A percentile compares a stretch with the other conserved stretches of the same genome.
Conservation (phyloP, 2,329 filamentous ascomycete genomes). For the Pyrenochaeta sp. region DNA sequence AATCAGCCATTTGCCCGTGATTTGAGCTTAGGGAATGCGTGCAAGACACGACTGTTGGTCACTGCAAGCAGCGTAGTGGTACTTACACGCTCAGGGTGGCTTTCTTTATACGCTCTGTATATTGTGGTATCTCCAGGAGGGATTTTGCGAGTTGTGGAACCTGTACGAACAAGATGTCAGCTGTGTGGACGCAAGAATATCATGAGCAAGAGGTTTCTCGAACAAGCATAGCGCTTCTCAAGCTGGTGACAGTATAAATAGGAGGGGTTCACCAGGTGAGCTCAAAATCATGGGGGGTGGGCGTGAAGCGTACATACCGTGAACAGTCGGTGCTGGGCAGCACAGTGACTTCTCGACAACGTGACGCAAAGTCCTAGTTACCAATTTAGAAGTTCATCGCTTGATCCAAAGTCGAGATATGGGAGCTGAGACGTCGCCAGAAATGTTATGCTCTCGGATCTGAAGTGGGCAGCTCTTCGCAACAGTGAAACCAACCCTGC, state of each 20-base stretch:
- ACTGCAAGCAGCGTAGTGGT: background rate
- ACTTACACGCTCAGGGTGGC: conserved; percentile 21
- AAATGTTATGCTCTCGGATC: conserved; percentile 11
- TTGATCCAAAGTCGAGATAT: conserved; percentile 3
- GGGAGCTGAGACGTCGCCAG: background rate
- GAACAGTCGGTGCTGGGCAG: conserved; percentile 22
- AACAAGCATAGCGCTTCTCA: background rate
- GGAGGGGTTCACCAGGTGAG: background rate
- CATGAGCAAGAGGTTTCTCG: conserved; percentile 2
- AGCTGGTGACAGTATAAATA: background rate
- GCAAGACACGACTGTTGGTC: conserved; percentile 3
- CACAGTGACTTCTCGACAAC: conserved; percentile 30
- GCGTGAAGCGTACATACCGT: conserved; percentile 31
- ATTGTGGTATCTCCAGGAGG: background rate
- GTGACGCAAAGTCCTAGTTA: conserved; percentile 23
- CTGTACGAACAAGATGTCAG: conserved; percentile 31
- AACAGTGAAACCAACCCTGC: conserved; percentile 30
- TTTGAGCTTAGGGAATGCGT: conserved; percentile 4
- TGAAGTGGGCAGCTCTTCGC: conserved; percentile 18
- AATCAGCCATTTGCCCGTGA: conserved; percentile 29
- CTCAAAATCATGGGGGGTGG: conserved; percentile 12
- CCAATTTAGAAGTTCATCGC: conserved; percentile 26
- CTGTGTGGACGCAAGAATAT: conserved; percentile 10
- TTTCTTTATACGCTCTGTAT: background rate
- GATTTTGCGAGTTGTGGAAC: conserved; percentile 4